Evolutionary conservation across 2,329 filamentous ascomycete genomes (phyloP).

Genomic region (Stemphylium beticola): DNA sequence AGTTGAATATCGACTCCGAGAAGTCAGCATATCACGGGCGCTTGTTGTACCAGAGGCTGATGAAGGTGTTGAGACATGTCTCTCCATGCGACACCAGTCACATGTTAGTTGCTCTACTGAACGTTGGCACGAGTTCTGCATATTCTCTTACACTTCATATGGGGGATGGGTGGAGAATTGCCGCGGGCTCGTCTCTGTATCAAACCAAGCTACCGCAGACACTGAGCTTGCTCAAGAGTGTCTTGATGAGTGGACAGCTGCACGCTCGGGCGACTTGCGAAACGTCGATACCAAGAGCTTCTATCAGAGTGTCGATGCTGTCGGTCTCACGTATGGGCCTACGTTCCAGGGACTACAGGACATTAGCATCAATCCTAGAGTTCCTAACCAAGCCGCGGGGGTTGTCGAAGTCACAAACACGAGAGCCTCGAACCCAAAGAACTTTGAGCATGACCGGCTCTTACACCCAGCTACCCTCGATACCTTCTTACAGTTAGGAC

Average conservation of each 20-base stretch:
- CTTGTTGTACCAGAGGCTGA: slow-evolving; percentile 31
- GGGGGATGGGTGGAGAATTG: slow-evolving; percentile 24
- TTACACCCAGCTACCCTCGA: slow-evolving; percentile 30
- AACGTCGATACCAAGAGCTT: slow-evolving; percentile 7
- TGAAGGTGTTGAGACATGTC: slow-evolving; percentile 31
- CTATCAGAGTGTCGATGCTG: slow-evolving; percentile 12
- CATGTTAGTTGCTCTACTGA: not conserved
- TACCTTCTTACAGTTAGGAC: slow-evolving; percentile 17
- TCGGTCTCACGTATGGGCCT: slow-evolving; percentile 23
- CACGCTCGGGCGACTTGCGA: not conserved
- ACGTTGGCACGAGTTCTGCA: slow-evolving; percentile 21
- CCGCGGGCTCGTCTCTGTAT: slow-evolving; percentile 15
- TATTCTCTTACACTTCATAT: slow-evolving; percentile 21
- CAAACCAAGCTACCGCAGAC: not conserved
- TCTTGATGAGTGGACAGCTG: slow-evolving; percentile 2
- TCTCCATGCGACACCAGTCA: slow-evolving; percentile 18
- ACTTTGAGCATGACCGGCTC: slow-evolving; percentile 20
- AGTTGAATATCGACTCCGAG: slow-evolving; percentile 23
- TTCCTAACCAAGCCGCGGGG: slow-evolving; percentile 3
- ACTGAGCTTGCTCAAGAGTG: slow-evolving; percentile 9
- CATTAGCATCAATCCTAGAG: not conserved
- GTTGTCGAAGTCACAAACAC: slow-evolving; percentile 20
- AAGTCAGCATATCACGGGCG: slow-evolving; percentile 24
- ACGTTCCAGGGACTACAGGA: slow-evolving; percentile 16
- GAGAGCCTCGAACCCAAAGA: slow-evolving; percentile 10